These are phyloP conservation scores for Phytophthora pluvialis DNA, from an alignment of 352 stramenopile genomes.

Conservation along the genomic window DNA sequence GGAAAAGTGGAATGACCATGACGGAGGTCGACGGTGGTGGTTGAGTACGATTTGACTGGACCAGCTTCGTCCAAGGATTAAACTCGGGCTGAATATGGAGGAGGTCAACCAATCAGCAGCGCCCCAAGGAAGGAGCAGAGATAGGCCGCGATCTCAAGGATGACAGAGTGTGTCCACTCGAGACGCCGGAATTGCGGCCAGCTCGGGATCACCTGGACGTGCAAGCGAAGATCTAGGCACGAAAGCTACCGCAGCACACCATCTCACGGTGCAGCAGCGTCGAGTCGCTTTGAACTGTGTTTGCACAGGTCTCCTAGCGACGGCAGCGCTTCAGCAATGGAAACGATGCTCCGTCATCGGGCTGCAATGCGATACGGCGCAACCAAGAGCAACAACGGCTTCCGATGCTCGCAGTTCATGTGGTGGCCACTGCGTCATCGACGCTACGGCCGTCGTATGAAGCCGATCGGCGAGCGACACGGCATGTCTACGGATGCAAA, in stretches of 20 bases:
- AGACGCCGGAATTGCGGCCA: background rate
- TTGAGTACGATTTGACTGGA: conserved; percentile 27
- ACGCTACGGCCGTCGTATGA: background rate
- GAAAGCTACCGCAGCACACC: background rate
- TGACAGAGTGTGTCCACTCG: background rate
- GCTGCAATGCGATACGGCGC: too few relatives aligned
- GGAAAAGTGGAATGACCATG: conserved; percentile 24
- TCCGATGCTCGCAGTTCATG: background rate
- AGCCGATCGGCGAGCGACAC: conserved; percentile 3
- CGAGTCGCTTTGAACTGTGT: background rate
- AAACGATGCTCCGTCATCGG: too few relatives aligned
- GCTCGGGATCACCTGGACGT: too few relatives aligned
- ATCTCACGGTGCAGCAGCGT: background rate
- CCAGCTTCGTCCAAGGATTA: conserved; percentile 5
- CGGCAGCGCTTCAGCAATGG: too few relatives aligned
- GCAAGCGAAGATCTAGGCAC: background rate
- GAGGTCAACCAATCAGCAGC: conserved; percentile 21
- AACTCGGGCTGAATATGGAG: conserved; percentile 8
- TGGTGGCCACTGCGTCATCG: background rate
- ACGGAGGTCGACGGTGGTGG: background rate
- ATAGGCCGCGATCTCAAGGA: too few relatives aligned
- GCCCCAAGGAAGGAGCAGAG: too few relatives aligned
- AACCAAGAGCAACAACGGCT: background rate
- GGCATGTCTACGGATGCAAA: conserved; percentile 32
- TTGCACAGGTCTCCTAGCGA: background rate